A percentile compares a stretch with the other conserved stretches of the same genome.
Conservation (phyloP, 495 filamentous ascomycete genomes). For the Articulospora tetracladia region DNA sequence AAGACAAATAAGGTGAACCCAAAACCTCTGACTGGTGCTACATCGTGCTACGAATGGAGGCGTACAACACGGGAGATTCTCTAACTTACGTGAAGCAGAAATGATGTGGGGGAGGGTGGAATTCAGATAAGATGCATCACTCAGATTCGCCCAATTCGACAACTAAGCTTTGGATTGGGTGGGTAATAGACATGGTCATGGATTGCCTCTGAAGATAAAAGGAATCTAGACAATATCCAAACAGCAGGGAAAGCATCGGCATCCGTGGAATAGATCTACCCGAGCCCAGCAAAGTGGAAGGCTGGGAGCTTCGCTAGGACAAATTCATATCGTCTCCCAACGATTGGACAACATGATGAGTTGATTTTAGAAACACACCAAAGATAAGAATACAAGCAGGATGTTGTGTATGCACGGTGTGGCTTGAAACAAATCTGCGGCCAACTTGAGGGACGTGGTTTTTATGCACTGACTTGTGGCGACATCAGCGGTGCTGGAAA, state of each 20-base stretch:
- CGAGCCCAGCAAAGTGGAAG: slow-evolving; percentile 3
- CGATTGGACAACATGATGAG: not conserved
- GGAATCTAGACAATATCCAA: not conserved
- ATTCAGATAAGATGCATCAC: slow-evolving; percentile 9
- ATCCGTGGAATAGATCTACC: slow-evolving; percentile 3
- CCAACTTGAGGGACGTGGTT: slow-evolving; percentile 7
- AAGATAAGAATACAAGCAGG: not conserved
- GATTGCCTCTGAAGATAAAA: not conserved
- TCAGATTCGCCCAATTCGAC: slow-evolving; percentile 7
- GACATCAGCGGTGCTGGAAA: not conserved
- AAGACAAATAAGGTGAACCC: slow-evolving; percentile 9
- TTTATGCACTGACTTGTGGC: slow-evolving; percentile 13
- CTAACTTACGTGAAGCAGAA: slow-evolving; percentile 17
- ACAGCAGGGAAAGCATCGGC: slow-evolving; percentile 3
- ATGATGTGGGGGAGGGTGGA: slow-evolving; percentile 5
- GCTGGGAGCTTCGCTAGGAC: not conserved
- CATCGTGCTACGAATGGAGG: slow-evolving; percentile 2
- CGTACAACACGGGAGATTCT: slow-evolving; percentile 13
- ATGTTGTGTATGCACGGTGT: slow-evolving; percentile 10
- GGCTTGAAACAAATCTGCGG: slow-evolving; percentile 19
- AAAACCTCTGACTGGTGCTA: not conserved
- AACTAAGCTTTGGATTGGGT: not conserved
- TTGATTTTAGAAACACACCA: not conserved
- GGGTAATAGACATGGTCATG: not conserved
- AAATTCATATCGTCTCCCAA: not conserved